Percentiles rank a stretch among this genome's conserved stretches.
These are phyloP conservation scores for Leishmania guyanensis DNA, from an alignment of 208 protist species.

Conservation along the genomic window DNA sequence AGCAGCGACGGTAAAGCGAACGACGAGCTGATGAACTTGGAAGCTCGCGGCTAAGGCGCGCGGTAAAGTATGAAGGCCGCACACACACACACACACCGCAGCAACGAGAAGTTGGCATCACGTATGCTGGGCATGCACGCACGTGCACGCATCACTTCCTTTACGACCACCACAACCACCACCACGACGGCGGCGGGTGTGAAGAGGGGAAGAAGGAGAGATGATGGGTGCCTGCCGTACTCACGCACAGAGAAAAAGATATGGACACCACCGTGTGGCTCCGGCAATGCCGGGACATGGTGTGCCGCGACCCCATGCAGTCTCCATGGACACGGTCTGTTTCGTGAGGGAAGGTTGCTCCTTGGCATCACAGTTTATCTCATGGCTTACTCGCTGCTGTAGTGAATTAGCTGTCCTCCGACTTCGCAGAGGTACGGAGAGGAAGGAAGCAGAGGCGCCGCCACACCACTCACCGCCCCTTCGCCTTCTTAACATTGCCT, in stretches of 20 bases:
- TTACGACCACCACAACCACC: neutral
- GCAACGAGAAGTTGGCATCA: neutral
- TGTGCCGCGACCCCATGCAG: neutral
- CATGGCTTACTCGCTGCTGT: slow-evolving; percentile 7
- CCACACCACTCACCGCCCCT: slow-evolving; percentile 23
- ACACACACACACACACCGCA: neutral
- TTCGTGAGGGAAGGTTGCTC: neutral
- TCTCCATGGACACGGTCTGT: neutral
- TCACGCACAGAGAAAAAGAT: neutral
- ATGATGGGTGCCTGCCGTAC: neutral
- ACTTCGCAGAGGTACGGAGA: neutral
- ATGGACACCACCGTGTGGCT: neutral
- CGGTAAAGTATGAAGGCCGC: too few relatives aligned
- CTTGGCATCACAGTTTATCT: slow-evolving; percentile 1
- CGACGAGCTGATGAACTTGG: neutral
- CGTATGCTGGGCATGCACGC: neutral
- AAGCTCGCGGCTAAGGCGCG: neutral
- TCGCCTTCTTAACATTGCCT: slow-evolving; percentile 23
- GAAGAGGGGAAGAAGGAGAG: neutral
- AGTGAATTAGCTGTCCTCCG: neutral
- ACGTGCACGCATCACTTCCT: neutral
- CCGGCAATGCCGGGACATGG: neutral
- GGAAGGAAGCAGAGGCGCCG: neutral
- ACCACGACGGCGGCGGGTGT: neutral
- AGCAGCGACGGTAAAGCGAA: neutral